Evolutionary conservation across 2,329 filamentous ascomycete species (phyloP).

Genomic region (Talaromyces sp.): DNA sequence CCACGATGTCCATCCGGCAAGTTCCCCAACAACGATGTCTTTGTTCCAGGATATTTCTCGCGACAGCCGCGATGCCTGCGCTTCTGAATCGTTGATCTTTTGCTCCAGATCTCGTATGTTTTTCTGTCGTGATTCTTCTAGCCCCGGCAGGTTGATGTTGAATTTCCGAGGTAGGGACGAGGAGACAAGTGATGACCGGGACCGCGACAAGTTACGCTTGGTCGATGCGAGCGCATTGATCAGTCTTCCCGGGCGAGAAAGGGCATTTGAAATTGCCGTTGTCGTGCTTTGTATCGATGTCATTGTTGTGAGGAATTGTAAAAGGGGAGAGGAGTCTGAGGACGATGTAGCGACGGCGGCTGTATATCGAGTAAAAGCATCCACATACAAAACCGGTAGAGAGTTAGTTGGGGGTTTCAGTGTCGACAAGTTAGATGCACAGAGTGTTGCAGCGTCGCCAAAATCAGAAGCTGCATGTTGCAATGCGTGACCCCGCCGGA

Average conservation of each 20-base stretch:
- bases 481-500: slow-evolving; percentile 71
- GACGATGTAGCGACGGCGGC: slow-evolving; percentile 56
- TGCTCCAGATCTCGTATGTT: slow-evolving; percentile 80
- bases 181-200: slow-evolving; percentile 69
- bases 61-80: slow-evolving; percentile 68
- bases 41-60: slow-evolving; percentile 86
- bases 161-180: slow-evolving; percentile 42
- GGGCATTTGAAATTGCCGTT: slow-evolving; percentile 70
- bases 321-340: slow-evolving; percentile 65
- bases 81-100: slow-evolving; percentile 64
- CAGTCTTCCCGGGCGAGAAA: slow-evolving; percentile 72
- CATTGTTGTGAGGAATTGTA: slow-evolving; percentile 68
- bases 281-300: slow-evolving; percentile 79
- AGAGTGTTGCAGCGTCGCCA: slow-evolving; percentile 38
- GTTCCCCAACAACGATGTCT: slow-evolving; percentile 82
- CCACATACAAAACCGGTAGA: slow-evolving; percentile 62
- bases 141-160: slow-evolving; percentile 41
- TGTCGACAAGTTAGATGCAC: slow-evolving; percentile 45
- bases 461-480: slow-evolving; percentile 55
- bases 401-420: slow-evolving; percentile 51
- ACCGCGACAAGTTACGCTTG: slow-evolving; percentile 72
- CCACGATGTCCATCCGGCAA: slow-evolving; percentile 91
- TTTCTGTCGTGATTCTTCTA: slow-evolving; percentile 82
- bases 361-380: slow-evolving; percentile 69
- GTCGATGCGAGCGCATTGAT: slow-evolving; percentile 71